Evolutionary conservation across 225 moss, liverwort and hornwort species (phyloP).

Genomic region (Straminergon stramineum): DNA sequence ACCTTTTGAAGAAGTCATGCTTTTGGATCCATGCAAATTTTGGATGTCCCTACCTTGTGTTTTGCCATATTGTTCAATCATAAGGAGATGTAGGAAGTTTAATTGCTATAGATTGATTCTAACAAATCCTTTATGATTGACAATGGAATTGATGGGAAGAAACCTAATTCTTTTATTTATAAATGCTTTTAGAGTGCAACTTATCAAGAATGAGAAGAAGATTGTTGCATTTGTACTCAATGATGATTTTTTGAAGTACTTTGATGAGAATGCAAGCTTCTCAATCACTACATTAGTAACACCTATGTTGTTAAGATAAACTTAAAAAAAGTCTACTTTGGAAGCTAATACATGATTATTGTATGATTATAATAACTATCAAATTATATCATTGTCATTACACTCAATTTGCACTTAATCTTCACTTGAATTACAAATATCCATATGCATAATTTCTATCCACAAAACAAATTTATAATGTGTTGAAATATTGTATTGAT

Average conservation of each 20-base stretch:
- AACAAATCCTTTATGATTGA: neutral
- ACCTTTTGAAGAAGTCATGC: too few species aligned
- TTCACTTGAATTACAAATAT: neutral
- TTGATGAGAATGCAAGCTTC: rapidly evolving
- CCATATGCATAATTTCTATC: neutral
- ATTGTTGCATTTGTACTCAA: neutral
- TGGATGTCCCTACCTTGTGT: too few species aligned
- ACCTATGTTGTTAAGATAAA: neutral
- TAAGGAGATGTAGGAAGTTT: neutral
- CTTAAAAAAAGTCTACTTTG: neutral
- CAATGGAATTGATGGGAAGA: neutral
- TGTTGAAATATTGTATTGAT: neutral
- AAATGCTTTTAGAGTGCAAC: neutral
- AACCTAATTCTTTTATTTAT: rapidly evolving
- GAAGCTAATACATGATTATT: neutral
- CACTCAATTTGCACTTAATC: neutral
- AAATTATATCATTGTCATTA: neutral
- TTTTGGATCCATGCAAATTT: neutral
- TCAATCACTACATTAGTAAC: neutral
- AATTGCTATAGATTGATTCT: neutral
- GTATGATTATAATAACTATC: neutral
- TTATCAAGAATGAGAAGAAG: neutral
- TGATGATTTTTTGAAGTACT: neutral
- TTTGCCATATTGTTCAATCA: too few species aligned
- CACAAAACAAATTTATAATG: neutral